A percentile compares a stretch with the other conserved stretches of the same genome.
These are phyloP conservation scores for Amylocarpus encephaloides DNA, from an alignment of 2,329 filamentous ascomycete species.

Conservation along the genomic window DNA sequence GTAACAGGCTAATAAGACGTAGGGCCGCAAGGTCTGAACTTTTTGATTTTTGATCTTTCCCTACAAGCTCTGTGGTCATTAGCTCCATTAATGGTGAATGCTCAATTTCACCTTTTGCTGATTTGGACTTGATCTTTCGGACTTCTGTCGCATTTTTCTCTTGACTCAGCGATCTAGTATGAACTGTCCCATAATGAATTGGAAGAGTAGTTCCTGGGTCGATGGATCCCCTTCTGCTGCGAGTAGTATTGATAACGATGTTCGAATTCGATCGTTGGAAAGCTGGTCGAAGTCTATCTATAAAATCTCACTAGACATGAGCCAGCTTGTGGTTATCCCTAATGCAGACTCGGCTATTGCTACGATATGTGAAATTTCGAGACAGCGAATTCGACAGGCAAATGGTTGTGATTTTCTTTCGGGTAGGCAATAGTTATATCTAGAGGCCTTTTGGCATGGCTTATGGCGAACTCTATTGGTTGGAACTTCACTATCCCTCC, in stretches of 20 bases:
- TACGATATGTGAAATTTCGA: no score
- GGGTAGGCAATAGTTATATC: no score
- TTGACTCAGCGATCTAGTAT: constrained; percentile 51
- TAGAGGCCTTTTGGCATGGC: no score
- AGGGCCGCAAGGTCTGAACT: no score
- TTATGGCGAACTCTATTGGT: no score
- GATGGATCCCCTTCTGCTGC: constrained; percentile 30
- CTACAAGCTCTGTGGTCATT: constrained; percentile 45
- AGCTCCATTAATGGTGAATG: constrained; percentile 5
- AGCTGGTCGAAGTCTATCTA: constrained; percentile 17
- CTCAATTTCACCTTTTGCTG: constrained; percentile 37
- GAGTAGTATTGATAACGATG: constrained; percentile 24
- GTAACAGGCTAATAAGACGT: no score
- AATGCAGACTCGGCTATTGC: constrained; percentile 29
- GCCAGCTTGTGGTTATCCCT: constrained; percentile 17
- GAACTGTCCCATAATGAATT: constrained; percentile 51
- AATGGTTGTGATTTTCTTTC: no score
- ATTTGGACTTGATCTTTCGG: constrained; percentile 38
- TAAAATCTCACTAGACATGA: constrained; percentile 24
- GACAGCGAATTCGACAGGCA: no score
- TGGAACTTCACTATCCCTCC: no score
- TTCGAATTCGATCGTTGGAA: constrained; percentile 26
- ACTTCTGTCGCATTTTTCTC: constrained; percentile 38
- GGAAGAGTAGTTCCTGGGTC: constrained; percentile 40
- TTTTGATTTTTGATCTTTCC: no score